Conservation (phyloP, 306 rosid species). For the Lathyrus sativus region DNA sequence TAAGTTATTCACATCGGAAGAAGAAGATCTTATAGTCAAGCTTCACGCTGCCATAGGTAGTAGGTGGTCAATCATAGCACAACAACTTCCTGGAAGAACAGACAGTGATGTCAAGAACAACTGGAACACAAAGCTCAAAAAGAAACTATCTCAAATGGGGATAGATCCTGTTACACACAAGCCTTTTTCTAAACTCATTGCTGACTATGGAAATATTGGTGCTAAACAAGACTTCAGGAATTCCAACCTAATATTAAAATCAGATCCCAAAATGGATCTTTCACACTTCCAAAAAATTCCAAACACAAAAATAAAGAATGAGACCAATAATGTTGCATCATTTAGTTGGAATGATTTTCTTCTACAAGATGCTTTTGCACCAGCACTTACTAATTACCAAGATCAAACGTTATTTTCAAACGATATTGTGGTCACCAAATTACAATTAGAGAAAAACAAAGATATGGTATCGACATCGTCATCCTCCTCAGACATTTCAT, state of each 20-base stretch:
- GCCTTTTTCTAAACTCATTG: slow-evolving; percentile 79
- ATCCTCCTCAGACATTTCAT: slow-evolving; percentile 47
- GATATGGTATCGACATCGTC: slow-evolving; percentile 16
- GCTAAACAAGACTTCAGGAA: slow-evolving; percentile 4
- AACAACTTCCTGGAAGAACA: slow-evolving; percentile 92
- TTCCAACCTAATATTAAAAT: too few species aligned
- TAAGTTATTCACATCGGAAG: slow-evolving; percentile 66
- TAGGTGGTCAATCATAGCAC: slow-evolving; percentile 97
- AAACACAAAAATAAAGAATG: background rate
- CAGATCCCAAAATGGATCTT: background rate
- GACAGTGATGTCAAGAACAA: slow-evolving; percentile 82
- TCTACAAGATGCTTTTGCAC: slow-evolving; percentile 63
- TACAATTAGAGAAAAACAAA: background rate
- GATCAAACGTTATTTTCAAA: slow-evolving; percentile 29
- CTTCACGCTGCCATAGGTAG: slow-evolving; percentile 98
- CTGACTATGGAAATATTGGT: slow-evolving; percentile 74
- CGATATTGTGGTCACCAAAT: slow-evolving; percentile 39
- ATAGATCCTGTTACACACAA: slow-evolving; percentile 92
- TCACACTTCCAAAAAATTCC: background rate
- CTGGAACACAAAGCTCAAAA: slow-evolving; percentile 87
- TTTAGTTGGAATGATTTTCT: slow-evolving; percentile 88
- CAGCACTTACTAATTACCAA: slow-evolving; percentile 29
- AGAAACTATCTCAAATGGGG: slow-evolving; percentile 82
- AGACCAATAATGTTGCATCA: background rate
- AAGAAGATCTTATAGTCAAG: slow-evolving; percentile 80